Percentiles rank a stretch among this genome's conserved stretches.
phyloP scores from a whole-genome alignment of 805 yeast genomes.

The Scheffersomyces ergatensis region DNA sequence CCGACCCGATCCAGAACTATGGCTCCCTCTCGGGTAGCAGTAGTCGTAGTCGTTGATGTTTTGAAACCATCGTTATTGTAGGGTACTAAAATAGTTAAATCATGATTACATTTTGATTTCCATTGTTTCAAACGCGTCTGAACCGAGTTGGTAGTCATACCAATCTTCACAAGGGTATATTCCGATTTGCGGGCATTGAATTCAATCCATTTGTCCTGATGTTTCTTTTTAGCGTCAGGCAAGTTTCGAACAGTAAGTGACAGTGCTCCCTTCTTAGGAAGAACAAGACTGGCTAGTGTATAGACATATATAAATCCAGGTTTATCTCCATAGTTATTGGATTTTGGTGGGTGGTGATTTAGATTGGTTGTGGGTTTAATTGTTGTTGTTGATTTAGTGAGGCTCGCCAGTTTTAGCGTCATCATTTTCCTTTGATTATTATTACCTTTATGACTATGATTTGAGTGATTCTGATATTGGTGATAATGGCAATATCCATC shows the following conservation, averaged over 20 bases:
- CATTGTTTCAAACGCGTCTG: slow-evolving; percentile 45
- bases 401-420: not conserved
- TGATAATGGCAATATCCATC: slow-evolving; percentile 36
- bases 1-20: not conserved
- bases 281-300: slow-evolving; percentile 36
- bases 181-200: slow-evolving; percentile 35
- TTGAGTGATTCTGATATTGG: slow-evolving; percentile 10
- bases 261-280: slow-evolving; percentile 12
- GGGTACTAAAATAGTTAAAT: slow-evolving; percentile 40
- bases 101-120: slow-evolving; percentile 50
- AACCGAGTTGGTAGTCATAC: slow-evolving; percentile 51
- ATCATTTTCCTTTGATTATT: not conserved
- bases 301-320: slow-evolving; percentile 51
- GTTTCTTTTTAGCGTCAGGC: slow-evolving; percentile 12
- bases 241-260: slow-evolving; percentile 36
- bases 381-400: not conserved
- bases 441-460: too few species aligned
- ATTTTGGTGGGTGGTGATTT: not conserved
- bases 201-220: slow-evolving; percentile 24
- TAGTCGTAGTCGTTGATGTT: not conserved
- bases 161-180: slow-evolving; percentile 48
- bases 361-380: not conserved
- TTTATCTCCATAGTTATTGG: slow-evolving; percentile 1
- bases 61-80: not conserved
- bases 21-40: too few species aligned